A percentile compares a stretch with the other conserved stretches of the same genome.
Evolutionary conservation across 2,329 filamentous ascomycete genomes (phyloP).

Genomic region (Myotisia sp.): DNA sequence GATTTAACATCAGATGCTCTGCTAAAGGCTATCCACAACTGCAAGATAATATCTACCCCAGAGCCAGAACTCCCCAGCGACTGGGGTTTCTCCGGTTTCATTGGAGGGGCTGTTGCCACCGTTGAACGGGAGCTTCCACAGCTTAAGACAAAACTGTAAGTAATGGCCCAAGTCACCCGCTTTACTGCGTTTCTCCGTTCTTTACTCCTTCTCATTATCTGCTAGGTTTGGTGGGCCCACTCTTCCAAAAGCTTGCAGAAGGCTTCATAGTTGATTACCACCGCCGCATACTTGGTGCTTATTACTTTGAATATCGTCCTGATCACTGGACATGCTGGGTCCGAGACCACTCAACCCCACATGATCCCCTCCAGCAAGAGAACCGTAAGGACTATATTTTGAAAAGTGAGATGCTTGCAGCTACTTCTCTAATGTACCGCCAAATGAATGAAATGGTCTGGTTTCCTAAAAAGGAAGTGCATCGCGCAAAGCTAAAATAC

Average conservation of each 20-base stretch:
- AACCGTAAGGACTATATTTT: slow-evolving; percentile 9
- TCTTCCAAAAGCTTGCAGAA: slow-evolving; percentile 2
- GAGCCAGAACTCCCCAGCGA: slow-evolving; percentile 6
- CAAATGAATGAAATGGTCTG: slow-evolving; percentile 11
- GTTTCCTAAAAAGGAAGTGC: slow-evolving; percentile 5
- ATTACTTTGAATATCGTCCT: neutral
- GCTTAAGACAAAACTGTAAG: slow-evolving; percentile 1
- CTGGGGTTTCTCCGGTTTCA: slow-evolving; percentile 11
- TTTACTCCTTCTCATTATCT: slow-evolving; percentile 2
- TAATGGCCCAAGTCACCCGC: no score
- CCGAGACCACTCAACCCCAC: slow-evolving; percentile 4
- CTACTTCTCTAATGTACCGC: slow-evolving; percentile 8
- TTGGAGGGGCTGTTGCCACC: slow-evolving; percentile 4
- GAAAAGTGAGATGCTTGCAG: slow-evolving; percentile 9
- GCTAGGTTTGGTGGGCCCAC: slow-evolving; percentile 6
- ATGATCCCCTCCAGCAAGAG: neutral
- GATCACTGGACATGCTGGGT: slow-evolving; percentile 10
- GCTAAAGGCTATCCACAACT: slow-evolving; percentile 9
- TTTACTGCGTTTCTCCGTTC: neutral
- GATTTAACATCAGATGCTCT: slow-evolving; percentile 7
- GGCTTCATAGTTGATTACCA: slow-evolving; percentile 2
- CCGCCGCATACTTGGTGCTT: slow-evolving; percentile 1
- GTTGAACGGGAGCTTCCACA: slow-evolving; percentile 5
- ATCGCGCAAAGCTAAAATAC: slow-evolving; percentile 8
- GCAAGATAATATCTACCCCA: slow-evolving; percentile 5